Conservation (phyloP, 2,329 filamentous ascomycete species). For the Stemphylium lycopersici region DNA sequence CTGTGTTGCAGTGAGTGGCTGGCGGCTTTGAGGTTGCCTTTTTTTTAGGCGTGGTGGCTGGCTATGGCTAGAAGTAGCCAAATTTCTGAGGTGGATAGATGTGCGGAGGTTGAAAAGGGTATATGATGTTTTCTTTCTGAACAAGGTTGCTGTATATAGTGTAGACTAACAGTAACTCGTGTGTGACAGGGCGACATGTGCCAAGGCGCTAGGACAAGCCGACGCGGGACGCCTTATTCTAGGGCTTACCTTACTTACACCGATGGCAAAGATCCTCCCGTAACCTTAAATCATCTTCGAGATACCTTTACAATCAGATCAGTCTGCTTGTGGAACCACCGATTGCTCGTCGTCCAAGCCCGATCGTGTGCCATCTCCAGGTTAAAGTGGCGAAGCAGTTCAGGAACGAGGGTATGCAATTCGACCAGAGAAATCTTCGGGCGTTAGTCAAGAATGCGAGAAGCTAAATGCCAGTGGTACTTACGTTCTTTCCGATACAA, state of each 20-base stretch:
- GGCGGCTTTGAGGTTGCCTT: neutral
- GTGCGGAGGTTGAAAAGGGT: too few relatives aligned
- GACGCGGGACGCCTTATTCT: too few relatives aligned
- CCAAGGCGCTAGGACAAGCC: too few relatives aligned
- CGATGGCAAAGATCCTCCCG: too few relatives aligned
- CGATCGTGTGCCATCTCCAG: slow-evolving; percentile 25
- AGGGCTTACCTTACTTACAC: too few relatives aligned
- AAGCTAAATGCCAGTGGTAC: neutral
- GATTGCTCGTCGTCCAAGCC: slow-evolving; percentile 25
- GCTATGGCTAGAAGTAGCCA: too few relatives aligned
- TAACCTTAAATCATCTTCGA: neutral
- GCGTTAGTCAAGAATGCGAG: slow-evolving; percentile 16
- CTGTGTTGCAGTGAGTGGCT: slow-evolving; percentile 34
- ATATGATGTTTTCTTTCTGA: too few relatives aligned
- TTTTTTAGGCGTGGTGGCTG: too few relatives aligned
- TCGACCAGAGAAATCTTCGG: slow-evolving; percentile 19
- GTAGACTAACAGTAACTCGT: too few relatives aligned
- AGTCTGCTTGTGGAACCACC: slow-evolving; percentile 22
- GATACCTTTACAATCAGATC: slow-evolving; percentile 58
- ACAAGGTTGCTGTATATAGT: too few relatives aligned
- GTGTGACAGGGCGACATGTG: too few relatives aligned
- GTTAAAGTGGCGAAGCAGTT: slow-evolving; percentile 26
- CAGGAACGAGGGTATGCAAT: slow-evolving; percentile 28
- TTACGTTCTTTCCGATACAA: slow-evolving; percentile 40
- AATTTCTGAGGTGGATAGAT: too few relatives aligned